These are phyloP conservation scores for Orbilia quercus DNA, from an alignment of 2,329 filamentous ascomycete species.

Conservation along the genomic window DNA sequence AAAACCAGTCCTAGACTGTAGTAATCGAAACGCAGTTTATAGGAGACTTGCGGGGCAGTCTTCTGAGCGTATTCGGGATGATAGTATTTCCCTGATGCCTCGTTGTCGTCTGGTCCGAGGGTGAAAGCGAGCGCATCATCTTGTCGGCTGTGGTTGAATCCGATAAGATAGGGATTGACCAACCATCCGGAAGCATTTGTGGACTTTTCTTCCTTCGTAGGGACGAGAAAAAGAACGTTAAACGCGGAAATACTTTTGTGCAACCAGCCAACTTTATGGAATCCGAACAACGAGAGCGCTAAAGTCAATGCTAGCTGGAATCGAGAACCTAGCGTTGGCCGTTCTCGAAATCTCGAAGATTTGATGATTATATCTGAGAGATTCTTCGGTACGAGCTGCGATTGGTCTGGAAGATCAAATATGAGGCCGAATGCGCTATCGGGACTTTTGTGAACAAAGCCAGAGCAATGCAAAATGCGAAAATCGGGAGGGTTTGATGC, in stretches of 20 bases:
- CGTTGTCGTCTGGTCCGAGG: constrained; percentile 3
- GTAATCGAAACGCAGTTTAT: constrained; percentile 31
- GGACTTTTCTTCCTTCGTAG: not conserved
- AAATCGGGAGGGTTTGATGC: constrained; percentile 10
- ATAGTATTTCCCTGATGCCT: constrained; percentile 20
- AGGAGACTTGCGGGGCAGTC: constrained; percentile 1
- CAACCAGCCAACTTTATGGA: constrained; percentile 47
- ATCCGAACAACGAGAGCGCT: constrained; percentile 21
- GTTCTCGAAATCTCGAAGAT: constrained; percentile 14
- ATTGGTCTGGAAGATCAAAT: constrained; percentile 25
- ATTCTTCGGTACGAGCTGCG: constrained; percentile 13
- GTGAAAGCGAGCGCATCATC: constrained; percentile 32
- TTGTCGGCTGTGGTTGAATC: constrained; percentile 39
- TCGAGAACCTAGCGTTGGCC: constrained; percentile 23
- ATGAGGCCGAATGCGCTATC: constrained; percentile 35
- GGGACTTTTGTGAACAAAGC: constrained; percentile 20
- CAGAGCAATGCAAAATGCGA: constrained; percentile 32
- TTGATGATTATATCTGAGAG: constrained; percentile 17
- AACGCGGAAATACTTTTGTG: constrained; percentile 37
- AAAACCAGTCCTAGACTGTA: constrained; percentile 42
- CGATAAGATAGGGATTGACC: constrained; percentile 29
- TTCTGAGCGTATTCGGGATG: constrained; percentile 23
- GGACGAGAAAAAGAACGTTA: constrained; percentile 36
- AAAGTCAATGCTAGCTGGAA: constrained; percentile 33
- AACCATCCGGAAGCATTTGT: constrained; percentile 17